Percentiles rank a stretch among this genome's conserved stretches.
Evolutionary conservation across 805 yeast genomes (phyloP).

Genomic region (Candida nitratophila): DNA sequence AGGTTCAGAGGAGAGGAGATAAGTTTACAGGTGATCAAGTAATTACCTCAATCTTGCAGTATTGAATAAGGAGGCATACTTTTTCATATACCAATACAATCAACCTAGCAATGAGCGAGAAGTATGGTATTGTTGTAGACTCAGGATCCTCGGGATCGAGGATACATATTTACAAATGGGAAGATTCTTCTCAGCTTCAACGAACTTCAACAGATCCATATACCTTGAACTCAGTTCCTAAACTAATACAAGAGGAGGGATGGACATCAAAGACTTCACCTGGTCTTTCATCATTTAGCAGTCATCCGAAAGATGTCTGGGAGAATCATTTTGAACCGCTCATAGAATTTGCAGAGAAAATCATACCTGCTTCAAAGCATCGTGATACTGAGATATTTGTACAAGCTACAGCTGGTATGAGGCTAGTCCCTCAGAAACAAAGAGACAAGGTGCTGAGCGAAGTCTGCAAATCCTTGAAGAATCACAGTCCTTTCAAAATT

Average conservation of each 20-base stretch:
- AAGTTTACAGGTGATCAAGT: no score
- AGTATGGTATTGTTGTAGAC: constrained; percentile 84
- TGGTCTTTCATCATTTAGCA: constrained; percentile 70
- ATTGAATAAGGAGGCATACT: no score
- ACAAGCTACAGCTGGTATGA: constrained; percentile 97
- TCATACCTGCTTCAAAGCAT: constrained; percentile 59
- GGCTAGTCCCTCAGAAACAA: constrained; percentile 54
- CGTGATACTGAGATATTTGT: constrained; percentile 76
- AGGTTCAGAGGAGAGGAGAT: no score
- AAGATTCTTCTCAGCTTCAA: constrained; percentile 34
- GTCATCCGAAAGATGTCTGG: constrained; percentile 55
- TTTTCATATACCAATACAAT: no score
- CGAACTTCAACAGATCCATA: constrained; percentile 24
- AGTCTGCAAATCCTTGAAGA: constrained; percentile 51
- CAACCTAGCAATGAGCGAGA: not conserved
- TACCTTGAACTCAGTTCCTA: constrained; percentile 55
- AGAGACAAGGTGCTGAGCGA: constrained; percentile 47
- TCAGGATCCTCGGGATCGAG: constrained; percentile 96
- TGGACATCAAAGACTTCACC: constrained; percentile 77
- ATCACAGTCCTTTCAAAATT: constrained; percentile 49
- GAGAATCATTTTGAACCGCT: constrained; percentile 58
- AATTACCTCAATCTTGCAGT: no score
- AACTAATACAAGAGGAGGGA: constrained; percentile 49
- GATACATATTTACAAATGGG: constrained; percentile 78
- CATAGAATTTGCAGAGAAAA: constrained; percentile 57